Evolutionary conservation across 352 stramenopile species (phyloP).

Genomic region (Pythium myriotylum): DNA sequence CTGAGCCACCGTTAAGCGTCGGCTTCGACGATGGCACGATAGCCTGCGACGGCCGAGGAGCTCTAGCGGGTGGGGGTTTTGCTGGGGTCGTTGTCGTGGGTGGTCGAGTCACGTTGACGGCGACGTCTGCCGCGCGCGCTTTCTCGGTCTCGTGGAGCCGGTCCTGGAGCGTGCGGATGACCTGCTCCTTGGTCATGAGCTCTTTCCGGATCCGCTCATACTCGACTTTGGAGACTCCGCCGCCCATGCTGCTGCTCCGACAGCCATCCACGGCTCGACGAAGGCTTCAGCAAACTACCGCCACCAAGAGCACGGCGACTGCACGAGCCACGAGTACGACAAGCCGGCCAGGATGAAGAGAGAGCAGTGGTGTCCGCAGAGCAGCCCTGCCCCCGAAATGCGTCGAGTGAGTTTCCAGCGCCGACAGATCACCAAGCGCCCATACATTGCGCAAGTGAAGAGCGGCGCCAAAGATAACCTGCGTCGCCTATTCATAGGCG

Average conservation of each 20-base stretch:
- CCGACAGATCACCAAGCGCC: no score
- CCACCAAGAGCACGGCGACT: neutral
- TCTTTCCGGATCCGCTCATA: conserved; percentile 77
- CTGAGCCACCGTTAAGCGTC: neutral
- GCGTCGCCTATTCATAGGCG: no score
- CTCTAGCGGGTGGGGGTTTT: conserved; percentile 13
- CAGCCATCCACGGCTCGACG: conserved; percentile 10
- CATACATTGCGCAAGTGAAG: no score
- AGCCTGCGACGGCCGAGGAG: conserved; percentile 31
- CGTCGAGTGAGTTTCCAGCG: no score
- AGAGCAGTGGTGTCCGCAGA: no score
- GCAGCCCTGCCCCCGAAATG: no score
- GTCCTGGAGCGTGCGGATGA: conserved; percentile 67
- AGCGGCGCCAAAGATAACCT: no score
- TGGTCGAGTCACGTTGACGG: neutral
- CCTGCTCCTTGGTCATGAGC: conserved; percentile 66
- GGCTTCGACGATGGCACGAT: conserved; percentile 5
- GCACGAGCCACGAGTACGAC: no score
- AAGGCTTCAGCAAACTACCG: neutral
- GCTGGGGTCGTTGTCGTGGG: neutral
- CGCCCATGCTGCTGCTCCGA: conserved; percentile 43
- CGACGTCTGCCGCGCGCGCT: neutral
- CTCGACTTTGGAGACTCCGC: conserved; percentile 72
- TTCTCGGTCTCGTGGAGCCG: conserved; percentile 40
- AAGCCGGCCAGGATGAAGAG: no score